Conservation (phyloP, 2,329 filamentous ascomycete genomes). For the Alternaria sp. region DNA sequence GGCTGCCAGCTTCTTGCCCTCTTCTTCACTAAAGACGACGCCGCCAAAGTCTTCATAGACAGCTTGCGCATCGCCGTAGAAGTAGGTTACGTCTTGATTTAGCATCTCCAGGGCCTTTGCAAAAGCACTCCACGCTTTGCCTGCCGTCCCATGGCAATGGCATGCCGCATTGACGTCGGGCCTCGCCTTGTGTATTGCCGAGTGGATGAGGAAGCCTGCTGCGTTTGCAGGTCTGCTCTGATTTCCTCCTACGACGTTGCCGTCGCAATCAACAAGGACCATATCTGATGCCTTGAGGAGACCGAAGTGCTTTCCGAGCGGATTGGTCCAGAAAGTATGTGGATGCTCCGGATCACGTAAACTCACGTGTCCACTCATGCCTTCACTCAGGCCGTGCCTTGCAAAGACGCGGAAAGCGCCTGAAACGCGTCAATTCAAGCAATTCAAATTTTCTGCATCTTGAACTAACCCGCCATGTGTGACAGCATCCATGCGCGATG, state of each 20-base stretch:
- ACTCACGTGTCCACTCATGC: conserved; percentile 73
- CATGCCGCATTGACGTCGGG: conserved; percentile 72
- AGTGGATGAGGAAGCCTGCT: conserved; percentile 75
- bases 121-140: conserved; percentile 74
- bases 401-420: conserved; percentile 72
- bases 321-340: conserved; percentile 74
- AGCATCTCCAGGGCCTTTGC: conserved; percentile 73
- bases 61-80: conserved; percentile 69
- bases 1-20: conserved; percentile 69
- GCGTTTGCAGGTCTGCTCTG: conserved; percentile 68
- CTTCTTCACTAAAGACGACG: conserved; percentile 68
- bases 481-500: conserved; percentile 70
- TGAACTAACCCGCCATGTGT: conserved; percentile 64
- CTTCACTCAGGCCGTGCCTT: conserved; percentile 71
- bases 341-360: conserved; percentile 71
- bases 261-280: conserved; percentile 70
- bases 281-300: conserved; percentile 71
- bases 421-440: background rate
- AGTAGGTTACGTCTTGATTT: conserved; percentile 71
- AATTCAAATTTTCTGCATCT: background rate
- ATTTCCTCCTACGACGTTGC: conserved; percentile 71
- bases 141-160: conserved; percentile 72
- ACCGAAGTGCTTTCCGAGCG: conserved; percentile 70
- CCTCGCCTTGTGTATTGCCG: conserved; percentile 71
- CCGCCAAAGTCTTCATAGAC: conserved; percentile 72